Conservation (phyloP, 257 asterid species). For the Solanum gracilifrons region DNA sequence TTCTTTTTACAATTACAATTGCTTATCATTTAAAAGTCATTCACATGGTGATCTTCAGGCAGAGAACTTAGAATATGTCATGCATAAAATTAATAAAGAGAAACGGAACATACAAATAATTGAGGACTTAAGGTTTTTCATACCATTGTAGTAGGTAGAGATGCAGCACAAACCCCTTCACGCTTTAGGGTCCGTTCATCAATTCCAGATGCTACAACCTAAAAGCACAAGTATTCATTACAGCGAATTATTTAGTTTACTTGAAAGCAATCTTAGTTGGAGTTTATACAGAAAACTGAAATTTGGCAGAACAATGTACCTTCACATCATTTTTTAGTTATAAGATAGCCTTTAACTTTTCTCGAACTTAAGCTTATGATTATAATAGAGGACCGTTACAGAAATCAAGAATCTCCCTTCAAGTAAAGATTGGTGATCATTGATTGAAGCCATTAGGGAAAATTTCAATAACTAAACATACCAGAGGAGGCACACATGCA, state of each 20-base stretch:
- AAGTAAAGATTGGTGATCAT: not conserved
- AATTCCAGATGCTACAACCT: constrained; percentile 98
- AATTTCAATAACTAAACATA: constrained; percentile 16
- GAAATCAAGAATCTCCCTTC: not conserved
- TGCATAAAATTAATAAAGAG: not conserved
- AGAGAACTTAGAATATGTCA: not conserved
- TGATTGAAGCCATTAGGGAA: not conserved
- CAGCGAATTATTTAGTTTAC: not conserved
- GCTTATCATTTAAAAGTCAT: not conserved
- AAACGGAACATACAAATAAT: not conserved
- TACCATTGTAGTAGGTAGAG: constrained; percentile 98
- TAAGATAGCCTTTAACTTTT: not conserved
- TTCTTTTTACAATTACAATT: not conserved
- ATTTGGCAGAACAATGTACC: not conserved
- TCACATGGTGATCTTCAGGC: not conserved
- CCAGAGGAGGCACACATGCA: constrained; percentile 99
- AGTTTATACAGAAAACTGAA: not conserved
- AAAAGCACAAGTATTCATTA: constrained; percentile 1
- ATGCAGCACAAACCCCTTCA: constrained; percentile 99
- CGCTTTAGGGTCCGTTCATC: constrained; percentile 96
- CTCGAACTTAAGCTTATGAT: not conserved
- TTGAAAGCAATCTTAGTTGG: not conserved
- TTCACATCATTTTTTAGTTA: not conserved
- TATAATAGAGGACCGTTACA: not conserved
- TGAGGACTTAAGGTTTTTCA: not conserved